phyloP scores from a whole-genome alignment of 306 rosid species.

The Echinosophora koreensis region DNA sequence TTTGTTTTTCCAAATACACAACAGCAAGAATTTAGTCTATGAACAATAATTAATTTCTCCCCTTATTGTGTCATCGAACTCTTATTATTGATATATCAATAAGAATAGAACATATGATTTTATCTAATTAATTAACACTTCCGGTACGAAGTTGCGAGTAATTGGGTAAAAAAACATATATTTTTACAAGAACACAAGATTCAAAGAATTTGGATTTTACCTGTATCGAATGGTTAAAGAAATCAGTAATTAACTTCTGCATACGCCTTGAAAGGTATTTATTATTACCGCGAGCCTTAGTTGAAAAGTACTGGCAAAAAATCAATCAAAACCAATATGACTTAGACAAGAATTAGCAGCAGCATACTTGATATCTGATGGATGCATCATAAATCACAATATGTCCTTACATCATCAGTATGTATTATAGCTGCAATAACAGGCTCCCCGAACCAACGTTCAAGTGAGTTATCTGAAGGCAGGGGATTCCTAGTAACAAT shows the following conservation, averaged over 20 bases:
- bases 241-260: conserved; percentile 63
- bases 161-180: no score
- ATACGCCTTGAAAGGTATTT: conserved; percentile 79
- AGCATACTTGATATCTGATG: neutral
- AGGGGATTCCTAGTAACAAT: neutral
- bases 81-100: neutral
- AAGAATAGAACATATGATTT: no score
- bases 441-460: conserved; percentile 86
- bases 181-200: neutral
- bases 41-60: neutral
- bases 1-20: no score
- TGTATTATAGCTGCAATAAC: conserved; percentile 68
- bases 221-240: conserved; percentile 73
- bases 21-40: no score
- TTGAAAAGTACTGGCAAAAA: conserved; percentile 62
- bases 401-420: conserved; percentile 61
- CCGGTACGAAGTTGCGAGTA: no score
- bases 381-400: conserved; percentile 6
- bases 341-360: conserved; percentile 21
- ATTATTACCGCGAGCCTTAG: conserved; percentile 67
- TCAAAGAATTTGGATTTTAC: conserved; percentile 42
- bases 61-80: neutral
- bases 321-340: conserved; percentile 12
- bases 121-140: no score
- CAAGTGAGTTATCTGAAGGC: conserved; percentile 64